Percentiles rank a stretch among this genome's conserved stretches.
phyloP scores from a whole-genome alignment of 1,284 basidiomycete genomes.

The Fomitiporia mediterranea region DNA sequence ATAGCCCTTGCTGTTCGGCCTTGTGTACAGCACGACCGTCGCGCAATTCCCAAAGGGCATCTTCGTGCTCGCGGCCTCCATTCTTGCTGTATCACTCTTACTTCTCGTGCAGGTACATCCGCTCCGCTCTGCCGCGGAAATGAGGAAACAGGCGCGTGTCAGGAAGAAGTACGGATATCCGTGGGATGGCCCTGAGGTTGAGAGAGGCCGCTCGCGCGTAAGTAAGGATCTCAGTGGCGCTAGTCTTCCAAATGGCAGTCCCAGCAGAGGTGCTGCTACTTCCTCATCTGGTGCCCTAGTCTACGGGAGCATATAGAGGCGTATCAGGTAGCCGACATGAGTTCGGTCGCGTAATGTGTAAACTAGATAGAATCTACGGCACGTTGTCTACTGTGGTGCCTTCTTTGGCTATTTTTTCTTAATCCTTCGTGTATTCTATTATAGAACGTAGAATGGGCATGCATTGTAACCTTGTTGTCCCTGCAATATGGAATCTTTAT shows the following conservation, averaged over 20 bases:
- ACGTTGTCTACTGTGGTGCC: background rate
- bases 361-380: background rate
- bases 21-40: slow-evolving; percentile 64
- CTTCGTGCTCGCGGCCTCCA: slow-evolving; percentile 50
- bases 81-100: slow-evolving; percentile 44
- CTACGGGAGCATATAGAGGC: background rate
- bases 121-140: slow-evolving; percentile 25
- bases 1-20: slow-evolving; percentile 65
- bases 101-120: slow-evolving; percentile 51
- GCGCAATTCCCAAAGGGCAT: slow-evolving; percentile 61
- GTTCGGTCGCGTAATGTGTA: no score
- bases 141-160: slow-evolving; percentile 23
- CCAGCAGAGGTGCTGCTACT: background rate
- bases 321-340: background rate
- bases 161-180: slow-evolving; percentile 20
- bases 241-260: background rate
- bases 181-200: slow-evolving; percentile 30
- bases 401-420: no score
- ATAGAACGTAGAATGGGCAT: no score
- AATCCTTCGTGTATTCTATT: no score
- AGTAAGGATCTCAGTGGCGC: slow-evolving; percentile 48
- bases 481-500: no score
- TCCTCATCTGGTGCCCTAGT: background rate
- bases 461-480: no score
- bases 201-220: slow-evolving; percentile 48